Percentiles rank a stretch among this genome's conserved stretches.
Conservation (phyloP, 2,329 filamentous ascomycete species). For the Colletotrichum orchidophilum region DNA sequence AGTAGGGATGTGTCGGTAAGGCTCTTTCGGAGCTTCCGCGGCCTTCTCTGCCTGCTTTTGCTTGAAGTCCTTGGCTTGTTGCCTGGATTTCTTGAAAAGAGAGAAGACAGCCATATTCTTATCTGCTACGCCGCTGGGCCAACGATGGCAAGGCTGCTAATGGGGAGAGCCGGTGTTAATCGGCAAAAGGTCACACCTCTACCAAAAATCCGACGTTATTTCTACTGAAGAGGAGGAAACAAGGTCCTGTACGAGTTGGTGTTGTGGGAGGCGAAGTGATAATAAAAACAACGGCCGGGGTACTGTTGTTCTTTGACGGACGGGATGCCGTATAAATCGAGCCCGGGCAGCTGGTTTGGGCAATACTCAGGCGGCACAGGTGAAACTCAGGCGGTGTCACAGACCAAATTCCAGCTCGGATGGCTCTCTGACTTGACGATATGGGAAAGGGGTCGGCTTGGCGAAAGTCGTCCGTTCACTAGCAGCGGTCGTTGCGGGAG, state of each 20-base stretch:
- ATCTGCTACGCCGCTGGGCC: background rate
- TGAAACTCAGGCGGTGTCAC: constrained; percentile 27
- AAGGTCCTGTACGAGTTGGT: background rate
- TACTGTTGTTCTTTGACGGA: constrained; percentile 12
- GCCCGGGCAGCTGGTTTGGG: constrained; percentile 19
- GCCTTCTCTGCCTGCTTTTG: constrained; percentile 58
- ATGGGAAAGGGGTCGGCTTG: constrained; percentile 1
- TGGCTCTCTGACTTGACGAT: background rate
- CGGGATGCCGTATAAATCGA: constrained; percentile 21
- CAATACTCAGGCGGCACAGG: constrained; percentile 20
- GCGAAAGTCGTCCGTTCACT: constrained; percentile 22
- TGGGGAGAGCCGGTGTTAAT: background rate
- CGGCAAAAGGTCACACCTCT: background rate
- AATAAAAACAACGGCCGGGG: background rate
- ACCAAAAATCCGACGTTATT: background rate
- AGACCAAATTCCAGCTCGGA: constrained; percentile 24
- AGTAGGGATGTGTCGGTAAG: constrained; percentile 69
- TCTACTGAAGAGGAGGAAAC: background rate
- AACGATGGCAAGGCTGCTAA: background rate
- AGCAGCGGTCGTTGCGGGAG: constrained; percentile 5
- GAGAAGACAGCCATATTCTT: constrained; percentile 66
- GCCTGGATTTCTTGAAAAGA: constrained; percentile 59
- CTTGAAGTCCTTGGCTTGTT: constrained; percentile 65
- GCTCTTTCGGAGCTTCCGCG: constrained; percentile 47
- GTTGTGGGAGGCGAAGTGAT: background rate